Conservation (phyloP, 495 filamentous ascomycete species). For the Xylaria nigripes region DNA sequence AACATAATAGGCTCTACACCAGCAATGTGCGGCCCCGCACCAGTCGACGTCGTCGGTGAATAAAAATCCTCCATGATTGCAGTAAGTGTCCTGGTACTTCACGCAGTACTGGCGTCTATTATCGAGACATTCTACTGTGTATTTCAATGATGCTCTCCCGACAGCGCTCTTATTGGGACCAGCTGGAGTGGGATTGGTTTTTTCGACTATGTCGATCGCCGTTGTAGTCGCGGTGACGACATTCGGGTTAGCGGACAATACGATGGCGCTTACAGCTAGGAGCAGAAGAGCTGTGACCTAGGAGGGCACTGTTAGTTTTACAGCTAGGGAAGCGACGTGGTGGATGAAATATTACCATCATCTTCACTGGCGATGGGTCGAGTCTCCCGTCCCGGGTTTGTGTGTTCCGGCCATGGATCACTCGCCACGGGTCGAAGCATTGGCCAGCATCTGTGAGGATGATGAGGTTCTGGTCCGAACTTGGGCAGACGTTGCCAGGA, state of each 20-base stretch:
- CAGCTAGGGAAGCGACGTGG: not conserved
- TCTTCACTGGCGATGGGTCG: too few relatives aligned
- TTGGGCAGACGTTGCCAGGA: too few relatives aligned
- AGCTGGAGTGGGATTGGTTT: not conserved
- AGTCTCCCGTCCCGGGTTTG: too few relatives aligned
- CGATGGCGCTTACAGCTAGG: not conserved
- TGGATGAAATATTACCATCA: too few relatives aligned
- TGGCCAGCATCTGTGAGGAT: too few relatives aligned
- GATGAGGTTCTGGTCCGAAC: too few relatives aligned
- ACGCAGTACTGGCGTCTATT: not conserved
- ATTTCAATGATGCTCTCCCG: not conserved
- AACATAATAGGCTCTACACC: not conserved
- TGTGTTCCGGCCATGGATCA: too few relatives aligned
- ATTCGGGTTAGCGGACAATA: not conserved
- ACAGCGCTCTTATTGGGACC: not conserved
- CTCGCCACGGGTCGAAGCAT: too few relatives aligned
- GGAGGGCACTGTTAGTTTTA: not conserved
- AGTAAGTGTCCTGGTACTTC: not conserved
- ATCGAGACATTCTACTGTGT: not conserved
- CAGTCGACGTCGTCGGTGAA: not conserved
- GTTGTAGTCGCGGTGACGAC: not conserved
- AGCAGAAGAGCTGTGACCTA: not conserved
- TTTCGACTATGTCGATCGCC: not conserved
- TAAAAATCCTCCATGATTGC: not conserved
- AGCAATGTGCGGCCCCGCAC: not conserved